Conservation (phyloP, 2,329 filamentous ascomycete species). For the Cordyceps fumosorosea region DNA sequence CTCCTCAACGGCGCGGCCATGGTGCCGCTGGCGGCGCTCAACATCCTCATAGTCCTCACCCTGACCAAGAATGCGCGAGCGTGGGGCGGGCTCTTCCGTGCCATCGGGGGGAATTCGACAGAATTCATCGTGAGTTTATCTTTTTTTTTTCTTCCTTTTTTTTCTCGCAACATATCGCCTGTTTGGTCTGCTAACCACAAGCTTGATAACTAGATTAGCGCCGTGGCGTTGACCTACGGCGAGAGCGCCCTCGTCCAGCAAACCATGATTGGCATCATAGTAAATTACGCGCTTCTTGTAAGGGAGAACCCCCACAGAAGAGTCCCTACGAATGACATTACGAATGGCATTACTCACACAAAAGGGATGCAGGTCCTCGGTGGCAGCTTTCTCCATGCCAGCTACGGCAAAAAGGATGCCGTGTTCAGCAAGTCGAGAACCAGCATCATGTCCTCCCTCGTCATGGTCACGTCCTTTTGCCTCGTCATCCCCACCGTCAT, state of each 20-base stretch:
- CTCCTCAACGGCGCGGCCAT: slow-evolving; percentile 13
- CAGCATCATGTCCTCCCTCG: slow-evolving; percentile 16
- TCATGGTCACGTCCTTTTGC: slow-evolving; percentile 16
- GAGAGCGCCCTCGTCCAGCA: slow-evolving; percentile 12
- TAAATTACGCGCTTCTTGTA: slow-evolving; percentile 14
- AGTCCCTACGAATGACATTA: no score
- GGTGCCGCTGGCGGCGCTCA: slow-evolving; percentile 14
- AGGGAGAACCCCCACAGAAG: not conserved
- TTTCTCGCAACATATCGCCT: not conserved
- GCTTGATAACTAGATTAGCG: not conserved
- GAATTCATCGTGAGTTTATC: slow-evolving; percentile 13
- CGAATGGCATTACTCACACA: not conserved
- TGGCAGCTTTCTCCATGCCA: slow-evolving; percentile 16
- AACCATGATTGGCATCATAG: slow-evolving; percentile 15
- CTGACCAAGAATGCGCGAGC: slow-evolving; percentile 11
- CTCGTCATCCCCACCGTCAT: slow-evolving; percentile 16
- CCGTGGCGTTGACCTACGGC: not conserved
- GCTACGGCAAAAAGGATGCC: slow-evolving; percentile 16
- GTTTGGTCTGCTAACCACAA: not conserved
- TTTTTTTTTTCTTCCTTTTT: not conserved
- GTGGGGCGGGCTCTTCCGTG: slow-evolving; percentile 13
- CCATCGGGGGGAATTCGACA: slow-evolving; percentile 14
- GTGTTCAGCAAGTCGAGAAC: slow-evolving; percentile 15
- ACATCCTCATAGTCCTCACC: slow-evolving; percentile 13
- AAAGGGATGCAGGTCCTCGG: slow-evolving; percentile 12